Percentiles rank a stretch among this genome's conserved stretches.
Evolutionary conservation across 108 stramenopile species (phyloP).

Genomic region (Thalassiosira profunda): DNA sequence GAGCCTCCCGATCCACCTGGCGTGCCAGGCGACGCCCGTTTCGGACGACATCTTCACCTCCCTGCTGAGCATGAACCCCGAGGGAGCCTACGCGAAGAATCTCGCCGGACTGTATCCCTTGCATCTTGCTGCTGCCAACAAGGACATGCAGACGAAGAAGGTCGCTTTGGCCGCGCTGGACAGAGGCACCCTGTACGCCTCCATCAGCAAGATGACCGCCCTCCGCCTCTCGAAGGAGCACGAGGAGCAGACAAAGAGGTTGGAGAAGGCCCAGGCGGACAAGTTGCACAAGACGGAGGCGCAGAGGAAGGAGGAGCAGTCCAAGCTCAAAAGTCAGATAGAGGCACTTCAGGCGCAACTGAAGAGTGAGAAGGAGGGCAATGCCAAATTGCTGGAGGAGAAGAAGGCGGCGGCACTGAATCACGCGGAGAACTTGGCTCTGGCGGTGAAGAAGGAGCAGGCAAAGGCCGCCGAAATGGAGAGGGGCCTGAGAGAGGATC

Average conservation of each 20-base stretch:
- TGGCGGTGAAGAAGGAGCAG: constrained; percentile 6
- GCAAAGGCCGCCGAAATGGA: constrained; percentile 11
- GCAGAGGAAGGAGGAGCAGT: constrained; percentile 17
- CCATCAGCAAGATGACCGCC: constrained; percentile 32
- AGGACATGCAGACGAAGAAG: constrained; percentile 21
- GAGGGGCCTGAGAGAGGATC: constrained; percentile 13
- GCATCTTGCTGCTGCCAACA: constrained; percentile 10
- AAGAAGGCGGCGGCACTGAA: neutral
- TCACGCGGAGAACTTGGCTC: neutral
- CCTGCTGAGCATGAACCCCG: constrained; percentile 30
- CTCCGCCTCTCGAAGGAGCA: constrained; percentile 20
- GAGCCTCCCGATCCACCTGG: constrained; percentile 27
- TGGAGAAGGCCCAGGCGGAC: constrained; percentile 18
- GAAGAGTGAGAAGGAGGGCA: constrained; percentile 8
- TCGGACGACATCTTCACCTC: constrained; percentile 18
- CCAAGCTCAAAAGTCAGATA: constrained; percentile 12
- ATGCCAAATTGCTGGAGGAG: neutral
- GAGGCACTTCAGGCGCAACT: constrained; percentile 12
- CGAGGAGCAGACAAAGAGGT: neutral
- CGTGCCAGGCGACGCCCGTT: constrained; percentile 1
- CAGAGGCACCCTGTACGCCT: constrained; percentile 37
- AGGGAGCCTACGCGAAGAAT: constrained; percentile 32
- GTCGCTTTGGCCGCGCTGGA: constrained; percentile 28
- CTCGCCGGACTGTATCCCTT: constrained; percentile 16
- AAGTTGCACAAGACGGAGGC: constrained; percentile 22